These are phyloP conservation scores for Clitopilus passeckerianus DNA, from an alignment of 768 basidiomycete species.

Conservation along the genomic window DNA sequence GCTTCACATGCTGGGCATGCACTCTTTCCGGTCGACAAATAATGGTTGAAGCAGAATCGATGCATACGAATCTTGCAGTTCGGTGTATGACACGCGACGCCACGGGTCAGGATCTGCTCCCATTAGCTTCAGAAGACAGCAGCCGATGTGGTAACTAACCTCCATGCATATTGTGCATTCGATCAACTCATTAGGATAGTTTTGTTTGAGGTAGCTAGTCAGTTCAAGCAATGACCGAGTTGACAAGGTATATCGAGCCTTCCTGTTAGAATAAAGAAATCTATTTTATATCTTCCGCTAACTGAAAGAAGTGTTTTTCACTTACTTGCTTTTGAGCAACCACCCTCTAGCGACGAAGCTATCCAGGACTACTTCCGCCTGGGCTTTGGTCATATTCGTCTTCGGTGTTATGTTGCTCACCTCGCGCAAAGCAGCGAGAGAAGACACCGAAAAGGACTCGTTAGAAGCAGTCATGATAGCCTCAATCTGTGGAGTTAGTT, in stretches of 20 bases:
- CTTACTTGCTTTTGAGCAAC: conserved; percentile 72
- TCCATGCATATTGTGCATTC: conserved; percentile 76
- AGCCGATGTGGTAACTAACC: conserved; percentile 28
- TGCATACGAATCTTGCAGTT: conserved; percentile 68
- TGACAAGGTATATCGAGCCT: conserved; percentile 72
- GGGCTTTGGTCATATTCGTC: conserved; percentile 64
- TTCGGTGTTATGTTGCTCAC: conserved; percentile 53
- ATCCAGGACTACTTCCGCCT: conserved; percentile 64
- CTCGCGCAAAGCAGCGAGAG: conserved; percentile 72
- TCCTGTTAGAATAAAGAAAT: conserved; percentile 25
- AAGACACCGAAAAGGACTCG: conserved; percentile 72
- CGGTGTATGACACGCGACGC: conserved; percentile 52
- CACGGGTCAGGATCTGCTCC: conserved; percentile 61
- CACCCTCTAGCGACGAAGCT: conserved; percentile 86
- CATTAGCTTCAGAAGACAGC: neutral
- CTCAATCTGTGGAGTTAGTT: conserved; percentile 52
- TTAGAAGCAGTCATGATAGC: conserved; percentile 81
- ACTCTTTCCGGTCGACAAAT: conserved; percentile 29
- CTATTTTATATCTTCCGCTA: too few species aligned
- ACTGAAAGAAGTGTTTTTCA: conserved; percentile 9
- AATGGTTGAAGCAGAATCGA: conserved; percentile 54
- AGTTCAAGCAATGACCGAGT: conserved; percentile 74
- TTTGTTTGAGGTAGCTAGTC: conserved; percentile 63
- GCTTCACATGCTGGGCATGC: conserved; percentile 53
- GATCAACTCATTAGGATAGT: conserved; percentile 63